Evolutionary conservation across 352 stramenopile species (phyloP).

Genomic region (Pythium folliculosum): DNA sequence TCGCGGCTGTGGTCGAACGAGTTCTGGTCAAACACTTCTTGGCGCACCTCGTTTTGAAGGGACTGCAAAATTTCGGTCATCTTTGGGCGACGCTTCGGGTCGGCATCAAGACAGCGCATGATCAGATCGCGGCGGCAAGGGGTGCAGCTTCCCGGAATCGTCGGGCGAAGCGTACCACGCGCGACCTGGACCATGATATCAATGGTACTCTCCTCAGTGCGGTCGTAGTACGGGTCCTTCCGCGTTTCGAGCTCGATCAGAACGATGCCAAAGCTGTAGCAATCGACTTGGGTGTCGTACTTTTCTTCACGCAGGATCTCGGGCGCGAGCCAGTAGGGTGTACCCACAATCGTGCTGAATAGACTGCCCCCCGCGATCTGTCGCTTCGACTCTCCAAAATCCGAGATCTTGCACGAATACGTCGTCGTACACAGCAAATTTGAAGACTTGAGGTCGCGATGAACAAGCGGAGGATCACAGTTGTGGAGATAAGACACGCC

Average conservation of each 20-base stretch:
- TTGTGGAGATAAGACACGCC: slow-evolving; percentile 83
- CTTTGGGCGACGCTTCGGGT: slow-evolving; percentile 57
- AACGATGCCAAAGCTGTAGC: slow-evolving; percentile 89
- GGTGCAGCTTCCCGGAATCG: slow-evolving; percentile 59
- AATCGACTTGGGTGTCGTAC: slow-evolving; percentile 84
- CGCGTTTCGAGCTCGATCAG: slow-evolving; percentile 82
- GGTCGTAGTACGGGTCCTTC: slow-evolving; percentile 71
- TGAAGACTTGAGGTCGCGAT: slow-evolving; percentile 83
- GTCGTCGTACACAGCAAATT: slow-evolving; percentile 77
- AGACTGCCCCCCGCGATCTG: slow-evolving; percentile 43
- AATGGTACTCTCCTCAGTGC: slow-evolving; percentile 59
- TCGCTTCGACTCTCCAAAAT: slow-evolving; percentile 80
- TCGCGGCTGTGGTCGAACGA: slow-evolving; percentile 61
- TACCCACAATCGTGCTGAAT: slow-evolving; percentile 80
- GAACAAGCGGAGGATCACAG: slow-evolving; percentile 72
- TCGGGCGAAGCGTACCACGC: slow-evolving; percentile 55
- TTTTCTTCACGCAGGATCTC: slow-evolving; percentile 83
- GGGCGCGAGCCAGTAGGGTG: slow-evolving; percentile 84
- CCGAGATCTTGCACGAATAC: slow-evolving; percentile 81
- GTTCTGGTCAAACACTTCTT: slow-evolving; percentile 73
- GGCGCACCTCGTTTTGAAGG: slow-evolving; percentile 73
- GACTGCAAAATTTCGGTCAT: slow-evolving; percentile 80
- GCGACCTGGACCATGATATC: slow-evolving; percentile 85
- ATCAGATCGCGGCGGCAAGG: slow-evolving; percentile 70
- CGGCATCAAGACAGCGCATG: slow-evolving; percentile 55